phyloP scores from a whole-genome alignment of 2,329 filamentous ascomycete genomes.

The Calonectria crousiana region DNA sequence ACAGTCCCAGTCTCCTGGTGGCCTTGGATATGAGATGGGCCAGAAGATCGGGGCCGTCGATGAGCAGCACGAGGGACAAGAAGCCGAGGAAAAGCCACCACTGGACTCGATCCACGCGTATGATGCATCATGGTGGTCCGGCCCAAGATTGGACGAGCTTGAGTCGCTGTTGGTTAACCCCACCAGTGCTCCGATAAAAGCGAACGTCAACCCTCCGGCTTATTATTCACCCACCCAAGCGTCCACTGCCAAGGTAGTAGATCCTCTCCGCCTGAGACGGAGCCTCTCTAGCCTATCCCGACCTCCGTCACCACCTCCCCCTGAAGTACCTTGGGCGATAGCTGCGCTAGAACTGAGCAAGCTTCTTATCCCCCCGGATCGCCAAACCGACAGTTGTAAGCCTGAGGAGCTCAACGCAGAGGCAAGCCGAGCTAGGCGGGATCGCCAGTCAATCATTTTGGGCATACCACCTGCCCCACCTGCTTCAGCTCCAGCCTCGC shows the following conservation, averaged over 20 bases:
- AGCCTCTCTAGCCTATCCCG: conserved; percentile 68
- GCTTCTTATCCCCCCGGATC: conserved; percentile 80
- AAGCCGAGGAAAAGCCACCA: conserved; percentile 15
- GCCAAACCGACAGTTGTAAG: conserved; percentile 81
- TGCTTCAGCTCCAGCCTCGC: conserved; percentile 46
- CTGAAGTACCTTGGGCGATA: conserved; percentile 86
- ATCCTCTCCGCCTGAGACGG: conserved; percentile 74
- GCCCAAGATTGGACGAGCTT: conserved; percentile 74
- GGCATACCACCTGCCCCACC: conserved; percentile 44
- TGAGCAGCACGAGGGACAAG: conserved; percentile 40
- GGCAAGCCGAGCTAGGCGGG: conserved; percentile 71
- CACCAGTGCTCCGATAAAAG: conserved; percentile 63
- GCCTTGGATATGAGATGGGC: conserved; percentile 71
- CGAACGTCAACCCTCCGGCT: conserved; percentile 71
- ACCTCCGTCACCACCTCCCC: conserved; percentile 75
- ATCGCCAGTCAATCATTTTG: conserved; percentile 69
- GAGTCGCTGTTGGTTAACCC: conserved; percentile 70
- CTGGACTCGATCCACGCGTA: conserved; percentile 60
- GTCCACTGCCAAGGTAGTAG: conserved; percentile 83
- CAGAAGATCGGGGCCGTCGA: conserved; percentile 60
- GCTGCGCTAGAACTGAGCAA: conserved; percentile 88
- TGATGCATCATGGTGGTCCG: conserved; percentile 79
- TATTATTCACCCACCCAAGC: conserved; percentile 91
- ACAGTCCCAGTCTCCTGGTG: conserved; percentile 48
- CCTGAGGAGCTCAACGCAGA: conserved; percentile 83